Base-by-base conservation (phyloP, 2,329 filamentous ascomycete species). In the Ustilaginoidea virens region DNA sequence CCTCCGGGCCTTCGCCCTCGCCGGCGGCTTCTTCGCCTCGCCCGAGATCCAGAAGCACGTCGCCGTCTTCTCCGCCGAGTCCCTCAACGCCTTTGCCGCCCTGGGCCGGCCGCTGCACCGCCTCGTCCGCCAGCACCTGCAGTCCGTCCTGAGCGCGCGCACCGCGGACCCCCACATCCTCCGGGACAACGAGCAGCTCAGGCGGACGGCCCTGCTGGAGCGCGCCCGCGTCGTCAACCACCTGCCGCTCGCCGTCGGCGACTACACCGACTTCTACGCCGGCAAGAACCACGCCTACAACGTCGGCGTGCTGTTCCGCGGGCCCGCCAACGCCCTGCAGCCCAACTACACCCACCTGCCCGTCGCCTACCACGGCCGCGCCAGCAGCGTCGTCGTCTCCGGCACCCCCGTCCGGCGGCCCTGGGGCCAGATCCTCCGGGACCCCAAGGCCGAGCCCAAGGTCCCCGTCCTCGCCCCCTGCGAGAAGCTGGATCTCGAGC, bases 241-340 rank as follows among this genome's bases (percentile, higher is more conserved):
- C 38, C 42, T 87, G 1, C 81, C 81, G 1, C 69, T 90, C 60
- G 59, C 67, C 21, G 81, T 87, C 42, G 78, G 80, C 18, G 81
- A 87, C 46, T 87, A 87, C 48, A 82, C 80, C 2, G 81, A 90
- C 47, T 90, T 87, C 55, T 90, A 81, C 45, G 81, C 77, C 10
- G 80, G 81, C 27, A 56, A 76, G 42, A 76, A 86, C 45, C 81
- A 90, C 51, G 81, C 81, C 5, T 79, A 73, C 57, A 56, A 55
- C 39, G 61, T 80, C 7, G 80, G 79, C 4, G 65, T 70, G 2
- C 62, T 86, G 14, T 83, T 87, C 54, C 70, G 81, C 19, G 80
- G 78, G 0, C 66, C 74, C 0, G 64, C 67, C 11, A 80, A 83
- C 39, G 79, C 80, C 0, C 58, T 90, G 13, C 77, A 86, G 49